A percentile compares a stretch with the other conserved stretches of the same genome.
Conservation (phyloP, 345 rosid species). For the Acer yangbiense region DNA sequence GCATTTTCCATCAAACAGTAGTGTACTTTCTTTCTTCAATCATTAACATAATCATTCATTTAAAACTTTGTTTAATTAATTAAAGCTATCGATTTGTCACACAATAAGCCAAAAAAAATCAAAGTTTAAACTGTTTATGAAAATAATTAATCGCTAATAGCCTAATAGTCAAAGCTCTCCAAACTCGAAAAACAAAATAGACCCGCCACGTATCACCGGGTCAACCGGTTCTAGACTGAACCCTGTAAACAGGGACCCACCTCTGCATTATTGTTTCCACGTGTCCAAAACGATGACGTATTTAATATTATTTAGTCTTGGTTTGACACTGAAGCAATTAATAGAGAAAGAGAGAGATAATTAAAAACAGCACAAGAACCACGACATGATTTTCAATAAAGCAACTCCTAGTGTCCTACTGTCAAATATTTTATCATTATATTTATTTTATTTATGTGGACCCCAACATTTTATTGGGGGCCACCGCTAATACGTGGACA, state of each 20-base stretch:
- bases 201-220: neutral
- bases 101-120: neutral
- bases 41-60: constrained; percentile 10
- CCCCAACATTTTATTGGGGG: neutral
- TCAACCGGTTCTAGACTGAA: constrained; percentile 14
- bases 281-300: constrained; percentile 36
- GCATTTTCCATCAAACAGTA: neutral
- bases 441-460: neutral
- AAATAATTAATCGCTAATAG: neutral
- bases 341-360: constrained; percentile 13
- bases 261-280: constrained; percentile 31
- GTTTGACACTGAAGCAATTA: constrained; percentile 25
- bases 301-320: constrained; percentile 17
- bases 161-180: neutral
- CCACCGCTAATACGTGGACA: constrained; percentile 15
- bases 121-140: neutral
- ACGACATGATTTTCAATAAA: constrained; percentile 39
- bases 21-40: neutral
- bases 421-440: neutral
- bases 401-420: neutral
- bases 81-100: neutral
- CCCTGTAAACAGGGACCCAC: constrained; percentile 25
- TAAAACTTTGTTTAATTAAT: neutral
- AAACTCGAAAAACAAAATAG: neutral
- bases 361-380: constrained; percentile 36